Conservation (phyloP, 202 grass and related monocot genomes). For the Hordeum pubiflorum region DNA sequence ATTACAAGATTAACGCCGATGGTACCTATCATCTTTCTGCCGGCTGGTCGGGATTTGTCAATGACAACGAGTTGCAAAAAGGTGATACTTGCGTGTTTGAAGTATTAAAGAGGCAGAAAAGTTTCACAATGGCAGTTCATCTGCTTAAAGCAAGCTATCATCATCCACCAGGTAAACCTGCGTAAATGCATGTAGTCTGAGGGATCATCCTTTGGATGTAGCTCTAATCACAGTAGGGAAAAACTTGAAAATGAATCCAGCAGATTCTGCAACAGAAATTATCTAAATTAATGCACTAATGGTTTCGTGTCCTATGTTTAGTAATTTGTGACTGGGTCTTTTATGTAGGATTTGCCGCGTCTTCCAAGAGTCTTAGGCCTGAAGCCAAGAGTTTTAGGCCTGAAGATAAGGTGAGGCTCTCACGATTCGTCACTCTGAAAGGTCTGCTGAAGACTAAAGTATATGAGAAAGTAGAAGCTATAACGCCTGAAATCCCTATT, state of each 20-base stretch:
- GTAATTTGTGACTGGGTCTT: neutral
- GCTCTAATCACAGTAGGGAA: neutral
- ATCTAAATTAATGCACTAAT: neutral
- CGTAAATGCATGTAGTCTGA: neutral
- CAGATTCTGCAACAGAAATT: neutral
- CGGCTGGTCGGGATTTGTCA: conserved; percentile 33
- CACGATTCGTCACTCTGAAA: neutral
- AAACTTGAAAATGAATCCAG: neutral
- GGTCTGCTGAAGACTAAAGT: neutral
- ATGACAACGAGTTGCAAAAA: conserved; percentile 20
- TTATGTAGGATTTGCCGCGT: conserved; percentile 23
- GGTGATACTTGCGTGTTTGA: conserved; percentile 42
- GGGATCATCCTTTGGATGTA: neutral
- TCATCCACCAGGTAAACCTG: neutral
- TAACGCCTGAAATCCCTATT: conserved; percentile 16
- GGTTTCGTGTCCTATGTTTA: neutral
- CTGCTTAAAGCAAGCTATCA: neutral
- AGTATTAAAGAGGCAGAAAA: neutral
- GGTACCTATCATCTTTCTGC: neutral
- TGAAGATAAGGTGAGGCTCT: neutral
- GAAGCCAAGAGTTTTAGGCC: neutral
- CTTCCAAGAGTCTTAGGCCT: neutral
- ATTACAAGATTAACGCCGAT: neutral
- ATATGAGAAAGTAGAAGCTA: neutral
- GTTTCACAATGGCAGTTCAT: conserved; percentile 16